phyloP scores from a whole-genome alignment of 306 rosid species.

The Castanea mollissima region DNA sequence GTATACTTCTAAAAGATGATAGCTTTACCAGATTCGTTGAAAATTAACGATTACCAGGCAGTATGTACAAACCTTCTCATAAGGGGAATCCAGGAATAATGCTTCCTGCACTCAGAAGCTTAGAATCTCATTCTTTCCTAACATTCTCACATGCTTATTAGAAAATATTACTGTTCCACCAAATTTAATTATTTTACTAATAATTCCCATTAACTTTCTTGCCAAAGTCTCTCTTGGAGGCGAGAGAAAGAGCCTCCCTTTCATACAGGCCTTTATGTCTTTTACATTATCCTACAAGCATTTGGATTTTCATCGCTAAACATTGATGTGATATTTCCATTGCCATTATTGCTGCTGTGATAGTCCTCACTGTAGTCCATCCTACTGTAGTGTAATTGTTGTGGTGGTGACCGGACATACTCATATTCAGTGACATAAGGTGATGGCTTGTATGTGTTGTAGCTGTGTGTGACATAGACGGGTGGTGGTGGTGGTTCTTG shows the following conservation, averaged over 20 bases:
- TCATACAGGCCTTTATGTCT: not conserved
- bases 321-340: constrained; percentile 57
- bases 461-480: constrained; percentile 54
- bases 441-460: constrained; percentile 62
- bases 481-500: constrained; percentile 29
- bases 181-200: constrained; percentile 7
- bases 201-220: constrained; percentile 22
- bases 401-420: constrained; percentile 51
- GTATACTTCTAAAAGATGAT: constrained; percentile 1
- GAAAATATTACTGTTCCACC: constrained; percentile 7
- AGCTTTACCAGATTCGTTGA: constrained; percentile 24
- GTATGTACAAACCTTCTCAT: constrained; percentile 3
- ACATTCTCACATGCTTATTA: constrained; percentile 26
- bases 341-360: constrained; percentile 24
- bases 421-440: constrained; percentile 60
- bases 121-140: constrained; percentile 48
- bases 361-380: constrained; percentile 49
- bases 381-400: constrained; percentile 34
- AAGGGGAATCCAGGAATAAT: constrained; percentile 35
- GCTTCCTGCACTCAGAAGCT: constrained; percentile 42
- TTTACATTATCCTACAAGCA: constrained; percentile 71
- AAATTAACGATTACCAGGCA: constrained; percentile 27
- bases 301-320: constrained; percentile 96
- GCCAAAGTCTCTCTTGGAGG: constrained; percentile 14
- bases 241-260: not conserved